A percentile compares a stretch with the other conserved stretches of the same genome.
phyloP scores from a whole-genome alignment of 2,329 filamentous ascomycete genomes.

The Ilyonectria destructans region DNA sequence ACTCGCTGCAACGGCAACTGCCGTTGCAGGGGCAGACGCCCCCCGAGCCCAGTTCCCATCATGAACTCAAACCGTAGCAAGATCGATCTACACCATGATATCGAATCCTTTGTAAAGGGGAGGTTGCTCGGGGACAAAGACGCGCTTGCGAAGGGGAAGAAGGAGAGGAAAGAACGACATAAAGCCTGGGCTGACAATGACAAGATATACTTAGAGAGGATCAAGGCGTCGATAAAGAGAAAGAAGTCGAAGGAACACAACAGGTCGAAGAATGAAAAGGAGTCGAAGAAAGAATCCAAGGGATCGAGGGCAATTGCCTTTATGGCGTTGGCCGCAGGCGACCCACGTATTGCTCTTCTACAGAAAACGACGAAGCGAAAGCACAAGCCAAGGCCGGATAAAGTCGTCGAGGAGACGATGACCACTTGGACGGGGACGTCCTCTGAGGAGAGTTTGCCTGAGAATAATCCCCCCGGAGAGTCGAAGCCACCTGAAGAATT shows the following conservation, averaged over 20 bases:
- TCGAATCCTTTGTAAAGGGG: slow-evolving; percentile 23
- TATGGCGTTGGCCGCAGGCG: too few species aligned
- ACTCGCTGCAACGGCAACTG: neutral
- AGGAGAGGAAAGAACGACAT: slow-evolving; percentile 15
- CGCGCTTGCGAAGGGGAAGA: slow-evolving; percentile 16
- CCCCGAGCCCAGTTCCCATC: neutral
- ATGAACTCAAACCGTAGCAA: slow-evolving; percentile 24
- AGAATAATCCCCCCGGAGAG: too few species aligned
- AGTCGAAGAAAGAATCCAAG: neutral
- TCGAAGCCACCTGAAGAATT: too few species aligned
- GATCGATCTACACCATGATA: slow-evolving; percentile 24
- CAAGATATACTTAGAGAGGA: neutral
- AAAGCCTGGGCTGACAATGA: neutral
- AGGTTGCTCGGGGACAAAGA: slow-evolving; percentile 1
- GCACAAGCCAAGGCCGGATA: too few species aligned
- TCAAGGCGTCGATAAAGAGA: neutral
- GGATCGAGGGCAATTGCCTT: neutral
- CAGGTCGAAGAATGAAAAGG: neutral
- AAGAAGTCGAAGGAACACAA: neutral
- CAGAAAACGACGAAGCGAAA: too few species aligned
- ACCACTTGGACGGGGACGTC: too few species aligned
- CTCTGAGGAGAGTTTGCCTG: too few species aligned
- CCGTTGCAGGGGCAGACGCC: neutral
- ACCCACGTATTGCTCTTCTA: too few species aligned
- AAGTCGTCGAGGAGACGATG: too few species aligned